Evolutionary conservation across 1,284 basidiomycete species (phyloP).

Genomic region (Ceratorhiza oryzae-sativae): DNA sequence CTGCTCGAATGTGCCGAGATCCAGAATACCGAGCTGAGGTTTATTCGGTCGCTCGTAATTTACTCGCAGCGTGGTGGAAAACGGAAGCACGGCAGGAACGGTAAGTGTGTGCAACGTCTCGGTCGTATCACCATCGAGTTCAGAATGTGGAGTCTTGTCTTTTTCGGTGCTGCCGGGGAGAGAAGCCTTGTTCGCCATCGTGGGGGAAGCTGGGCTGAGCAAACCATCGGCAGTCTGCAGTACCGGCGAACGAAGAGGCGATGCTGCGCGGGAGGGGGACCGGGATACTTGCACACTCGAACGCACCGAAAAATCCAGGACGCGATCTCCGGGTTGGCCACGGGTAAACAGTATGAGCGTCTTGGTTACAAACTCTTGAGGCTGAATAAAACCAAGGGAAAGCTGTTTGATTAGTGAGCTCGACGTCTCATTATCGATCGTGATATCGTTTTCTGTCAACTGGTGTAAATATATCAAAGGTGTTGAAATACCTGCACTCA

Average conservation of each 20-base stretch:
- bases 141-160: slow-evolving; percentile 41
- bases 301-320: slow-evolving; percentile 77
- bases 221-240: slow-evolving; percentile 14
- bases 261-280: slow-evolving; percentile 1
- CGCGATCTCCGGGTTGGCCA: slow-evolving; percentile 68
- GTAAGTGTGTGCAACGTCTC: slow-evolving; percentile 70
- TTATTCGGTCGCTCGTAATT: slow-evolving; percentile 57
- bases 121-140: slow-evolving; percentile 54
- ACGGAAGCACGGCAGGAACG: slow-evolving; percentile 64
- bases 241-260: slow-evolving; percentile 41
- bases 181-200: slow-evolving; percentile 10
- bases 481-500: slow-evolving; percentile 50
- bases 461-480: neutral
- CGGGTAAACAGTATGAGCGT: slow-evolving; percentile 65
- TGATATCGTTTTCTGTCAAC: slow-evolving; percentile 65
- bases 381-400: slow-evolving; percentile 64
- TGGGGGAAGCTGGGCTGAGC: slow-evolving; percentile 18
- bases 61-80: slow-evolving; percentile 60
- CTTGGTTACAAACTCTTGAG: slow-evolving; percentile 63
- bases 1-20: slow-evolving; percentile 64
- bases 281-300: slow-evolving; percentile 53
- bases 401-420: slow-evolving; percentile 76
- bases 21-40: slow-evolving; percentile 56
- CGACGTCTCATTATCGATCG: slow-evolving; percentile 66
- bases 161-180: slow-evolving; percentile 42